Evolutionary conservation across 805 yeast genomes (phyloP).

Genomic region (Lachancea fermentati): DNA sequence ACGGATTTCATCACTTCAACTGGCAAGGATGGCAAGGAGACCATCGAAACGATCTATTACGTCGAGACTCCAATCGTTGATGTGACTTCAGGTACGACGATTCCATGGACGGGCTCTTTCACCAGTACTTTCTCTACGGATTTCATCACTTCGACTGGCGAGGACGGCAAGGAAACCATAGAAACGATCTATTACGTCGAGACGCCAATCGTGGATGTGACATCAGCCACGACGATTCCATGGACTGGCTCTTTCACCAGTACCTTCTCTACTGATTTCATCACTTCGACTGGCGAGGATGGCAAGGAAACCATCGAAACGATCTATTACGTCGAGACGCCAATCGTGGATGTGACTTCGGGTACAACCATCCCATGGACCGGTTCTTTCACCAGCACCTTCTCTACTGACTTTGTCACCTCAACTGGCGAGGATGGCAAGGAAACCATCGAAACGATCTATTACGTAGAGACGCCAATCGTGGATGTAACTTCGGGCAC

Average conservation of each 20-base stretch:
- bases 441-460: constrained; percentile 10
- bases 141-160: constrained; percentile 6
- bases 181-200: constrained; percentile 9
- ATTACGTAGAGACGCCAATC: constrained; percentile 7
- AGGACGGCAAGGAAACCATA: constrained; percentile 7
- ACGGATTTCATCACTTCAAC: not conserved
- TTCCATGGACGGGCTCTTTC: constrained; percentile 1
- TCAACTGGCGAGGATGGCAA: constrained; percentile 10
- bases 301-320: constrained; percentile 8
- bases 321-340: constrained; percentile 13
- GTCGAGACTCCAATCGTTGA: constrained; percentile 1
- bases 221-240: not conserved
- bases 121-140: constrained; percentile 6
- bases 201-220: constrained; percentile 4
- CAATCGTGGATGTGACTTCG: constrained; percentile 1
- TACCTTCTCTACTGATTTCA: constrained; percentile 7
- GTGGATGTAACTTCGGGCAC: not conserved
- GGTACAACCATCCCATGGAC: constrained; percentile 3
- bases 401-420: constrained; percentile 7
- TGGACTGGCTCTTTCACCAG: constrained; percentile 1
- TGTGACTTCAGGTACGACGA: not conserved
- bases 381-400: constrained; percentile 6
- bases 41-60: constrained; percentile 2
- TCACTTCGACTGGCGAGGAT: constrained; percentile 7
- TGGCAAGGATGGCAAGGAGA: not conserved